Base-by-base conservation (phyloP, 2,329 filamentous ascomycete genomes). In the Aspergillus pseudoviridinutans region DNA sequence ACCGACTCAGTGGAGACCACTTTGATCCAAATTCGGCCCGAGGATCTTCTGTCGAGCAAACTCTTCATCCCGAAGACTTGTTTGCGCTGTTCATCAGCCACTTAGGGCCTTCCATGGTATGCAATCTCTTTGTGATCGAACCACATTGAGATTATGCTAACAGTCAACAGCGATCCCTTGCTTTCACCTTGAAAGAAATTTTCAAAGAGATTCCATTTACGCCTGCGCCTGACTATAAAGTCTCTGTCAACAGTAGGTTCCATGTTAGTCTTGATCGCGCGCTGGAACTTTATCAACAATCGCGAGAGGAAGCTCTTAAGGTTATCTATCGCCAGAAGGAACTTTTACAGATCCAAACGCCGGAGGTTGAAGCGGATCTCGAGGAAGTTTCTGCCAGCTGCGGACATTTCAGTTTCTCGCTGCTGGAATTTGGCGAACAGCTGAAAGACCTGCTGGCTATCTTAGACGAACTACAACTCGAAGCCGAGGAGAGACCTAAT, bases 311-410 rank as follows among this genome's bases (percentile, higher is more conserved):
- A 51, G 92, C 94, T 0, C 78, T 99, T 6, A 82, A 87, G 56
- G 83, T 89, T 57, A 81, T 99, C 0, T 97, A 99, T 73, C 86
- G 84, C 61, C 89, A 84, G 53, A 91, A 92, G 59, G 87, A 92
- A 65, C 80, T 92, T 42, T 85, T 70, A n/a, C 85, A 85, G 57
- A 79, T 86, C 3, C 83, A 86, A 46, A 87, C 88, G 0, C 82
- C 91, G 53, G 88, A 89, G 60, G 83, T 93, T 8, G 88, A 95
- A 69, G 94, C 93, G 2, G 94, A 97, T 72, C 92, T 96, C 57
- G 94, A 99, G 72, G 94, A 99, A 74, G 92, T 97, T 10, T 92
- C 93, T 44, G 93, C 94, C n/a, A 95, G 92, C 56, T 99, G 94
- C 68, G 93, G 94, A 0, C 92, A 97, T 74, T 99, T 97, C 70